Conservation (phyloP, 192 early-diverging fungal species). For the Podila clonocystis region DNA sequence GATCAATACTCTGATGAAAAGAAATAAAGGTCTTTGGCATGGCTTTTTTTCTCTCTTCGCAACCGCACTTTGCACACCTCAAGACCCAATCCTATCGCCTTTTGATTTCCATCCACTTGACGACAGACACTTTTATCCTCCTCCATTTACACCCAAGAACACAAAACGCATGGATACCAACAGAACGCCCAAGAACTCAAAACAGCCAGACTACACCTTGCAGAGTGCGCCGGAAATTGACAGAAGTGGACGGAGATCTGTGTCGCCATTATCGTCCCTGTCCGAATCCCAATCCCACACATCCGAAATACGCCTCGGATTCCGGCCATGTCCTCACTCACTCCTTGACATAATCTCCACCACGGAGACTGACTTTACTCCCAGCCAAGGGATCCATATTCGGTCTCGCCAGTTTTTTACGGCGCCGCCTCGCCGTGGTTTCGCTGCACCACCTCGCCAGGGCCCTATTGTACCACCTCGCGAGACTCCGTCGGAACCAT, state of each 20-base stretch:
- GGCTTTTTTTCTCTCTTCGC: background rate
- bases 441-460: background rate
- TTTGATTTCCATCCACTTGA: too few relatives aligned
- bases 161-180: too few relatives aligned
- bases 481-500: too few relatives aligned
- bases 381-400: slow-evolving; percentile 16
- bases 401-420: background rate
- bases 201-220: too few relatives aligned
- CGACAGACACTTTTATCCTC: background rate
- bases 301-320: slow-evolving; percentile 3
- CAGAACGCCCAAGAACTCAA: too few relatives aligned
- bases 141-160: background rate
- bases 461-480: too few relatives aligned
- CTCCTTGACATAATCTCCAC: background rate
- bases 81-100: too few relatives aligned
- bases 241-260: too few relatives aligned
- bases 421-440: background rate
- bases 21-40: background rate
- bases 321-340: slow-evolving; percentile 7
- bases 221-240: too few relatives aligned
- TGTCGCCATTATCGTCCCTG: too few relatives aligned
- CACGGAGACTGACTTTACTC: slow-evolving; percentile 9
- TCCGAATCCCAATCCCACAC: background rate
- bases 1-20: background rate
- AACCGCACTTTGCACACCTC: too few relatives aligned